Percentiles rank a stretch among this genome's conserved stretches.
Evolutionary conservation across 805 yeast genomes (phyloP).

Genomic region (Candida mattraensis): DNA sequence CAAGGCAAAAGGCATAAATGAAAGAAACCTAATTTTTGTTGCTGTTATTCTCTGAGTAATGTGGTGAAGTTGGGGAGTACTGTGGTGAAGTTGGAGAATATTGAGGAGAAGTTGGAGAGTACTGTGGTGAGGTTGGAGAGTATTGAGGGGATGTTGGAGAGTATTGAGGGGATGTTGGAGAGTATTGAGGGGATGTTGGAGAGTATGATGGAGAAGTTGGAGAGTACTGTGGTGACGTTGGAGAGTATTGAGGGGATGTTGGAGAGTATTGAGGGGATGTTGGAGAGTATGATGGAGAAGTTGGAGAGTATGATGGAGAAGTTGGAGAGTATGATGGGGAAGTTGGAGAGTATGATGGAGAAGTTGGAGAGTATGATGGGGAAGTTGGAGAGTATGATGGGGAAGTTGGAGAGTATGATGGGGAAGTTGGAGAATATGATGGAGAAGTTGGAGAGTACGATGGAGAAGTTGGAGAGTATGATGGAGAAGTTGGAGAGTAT

Average conservation of each 20-base stretch:
- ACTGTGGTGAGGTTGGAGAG: slow-evolving; percentile 78
- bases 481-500: slow-evolving; percentile 70
- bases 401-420: slow-evolving; percentile 64
- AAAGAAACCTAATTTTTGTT: slow-evolving; percentile 19
- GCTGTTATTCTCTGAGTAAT: slow-evolving; percentile 55
- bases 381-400: slow-evolving; percentile 70
- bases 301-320: slow-evolving; percentile 74
- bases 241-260: slow-evolving; percentile 68
- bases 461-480: slow-evolving; percentile 70
- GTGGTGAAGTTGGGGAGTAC: slow-evolving; percentile 74
- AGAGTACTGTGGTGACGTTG: slow-evolving; percentile 77
- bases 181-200: slow-evolving; percentile 77
- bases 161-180: slow-evolving; percentile 81
- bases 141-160: slow-evolving; percentile 72
- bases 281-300: slow-evolving; percentile 64
- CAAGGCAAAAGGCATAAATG: slow-evolving; percentile 17
- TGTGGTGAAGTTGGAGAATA: slow-evolving; percentile 69
- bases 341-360: slow-evolving; percentile 70
- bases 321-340: slow-evolving; percentile 79
- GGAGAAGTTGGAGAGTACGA: slow-evolving; percentile 61
- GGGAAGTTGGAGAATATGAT: slow-evolving; percentile 73
- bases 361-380: slow-evolving; percentile 69
- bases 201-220: slow-evolving; percentile 72
- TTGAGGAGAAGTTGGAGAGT: slow-evolving; percentile 67
- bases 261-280: slow-evolving; percentile 62